phyloP scores from a whole-genome alignment of 2,329 filamentous ascomycete species.

The Botrytis pseudocinerea region DNA sequence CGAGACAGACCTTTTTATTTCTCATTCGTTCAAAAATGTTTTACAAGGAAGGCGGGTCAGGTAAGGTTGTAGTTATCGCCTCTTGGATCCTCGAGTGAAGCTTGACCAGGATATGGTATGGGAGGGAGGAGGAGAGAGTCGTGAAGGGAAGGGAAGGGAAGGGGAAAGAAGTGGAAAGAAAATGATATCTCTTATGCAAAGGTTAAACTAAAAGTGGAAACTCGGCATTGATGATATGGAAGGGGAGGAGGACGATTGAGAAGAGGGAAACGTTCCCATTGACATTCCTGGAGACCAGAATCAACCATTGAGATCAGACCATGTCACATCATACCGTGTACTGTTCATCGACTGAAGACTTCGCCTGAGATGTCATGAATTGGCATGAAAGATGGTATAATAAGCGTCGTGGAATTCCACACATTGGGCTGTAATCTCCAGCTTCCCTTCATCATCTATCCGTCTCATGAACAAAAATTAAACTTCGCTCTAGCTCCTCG shows the following conservation, averaged over 20 bases:
- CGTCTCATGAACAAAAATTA: background rate
- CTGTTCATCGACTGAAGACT: background rate
- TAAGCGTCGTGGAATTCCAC: background rate
- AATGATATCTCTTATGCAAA: background rate
- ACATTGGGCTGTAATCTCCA: background rate
- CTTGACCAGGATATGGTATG: background rate
- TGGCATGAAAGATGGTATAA: background rate
- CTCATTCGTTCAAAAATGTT: background rate
- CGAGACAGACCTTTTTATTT: background rate
- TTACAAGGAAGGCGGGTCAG: background rate
- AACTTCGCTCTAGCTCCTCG: background rate
- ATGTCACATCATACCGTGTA: background rate
- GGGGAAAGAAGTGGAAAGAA: background rate
- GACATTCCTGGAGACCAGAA: background rate
- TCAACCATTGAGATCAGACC: too few relatives aligned
- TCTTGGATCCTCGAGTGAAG: slow-evolving; percentile 19
- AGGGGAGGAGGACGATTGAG: background rate
- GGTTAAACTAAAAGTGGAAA: slow-evolving; percentile 1
- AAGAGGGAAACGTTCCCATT: background rate
- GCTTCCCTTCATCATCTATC: background rate
- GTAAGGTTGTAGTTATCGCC: slow-evolving; percentile 18
- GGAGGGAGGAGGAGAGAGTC: background rate
- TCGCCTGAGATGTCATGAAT: background rate
- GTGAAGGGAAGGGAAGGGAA: background rate
- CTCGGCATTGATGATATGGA: too few relatives aligned